These are phyloP conservation scores for Xylaria telfairii DNA, from an alignment of 495 filamentous ascomycete species.

Conservation along the genomic window DNA sequence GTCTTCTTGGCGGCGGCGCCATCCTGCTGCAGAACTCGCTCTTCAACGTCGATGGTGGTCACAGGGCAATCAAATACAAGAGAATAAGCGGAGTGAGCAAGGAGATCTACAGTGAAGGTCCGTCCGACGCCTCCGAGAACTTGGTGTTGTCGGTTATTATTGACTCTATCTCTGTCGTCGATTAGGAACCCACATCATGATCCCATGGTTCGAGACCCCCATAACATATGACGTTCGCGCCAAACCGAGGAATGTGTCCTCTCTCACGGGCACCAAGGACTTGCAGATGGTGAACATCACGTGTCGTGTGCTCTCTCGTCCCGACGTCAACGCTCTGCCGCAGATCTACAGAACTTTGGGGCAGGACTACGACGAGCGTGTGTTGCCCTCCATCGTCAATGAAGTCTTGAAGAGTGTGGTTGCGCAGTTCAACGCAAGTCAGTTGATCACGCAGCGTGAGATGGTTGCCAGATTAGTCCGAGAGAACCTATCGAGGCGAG, in stretches of 20 bases:
- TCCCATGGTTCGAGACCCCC: slow-evolving; percentile 97
- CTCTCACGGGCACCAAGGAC: slow-evolving; percentile 97
- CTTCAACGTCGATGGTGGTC: slow-evolving; percentile 99
- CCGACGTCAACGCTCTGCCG: slow-evolving; percentile 84
- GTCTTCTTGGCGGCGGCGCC: slow-evolving; percentile 68
- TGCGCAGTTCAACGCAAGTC: slow-evolving; percentile 97
- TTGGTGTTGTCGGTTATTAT: slow-evolving; percentile 18
- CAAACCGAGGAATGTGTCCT: slow-evolving; percentile 94
- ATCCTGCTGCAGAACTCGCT: slow-evolving; percentile 80
- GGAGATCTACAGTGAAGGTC: slow-evolving; percentile 97
- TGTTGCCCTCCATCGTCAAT: slow-evolving; percentile 97
- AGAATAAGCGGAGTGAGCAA: slow-evolving; percentile 92
- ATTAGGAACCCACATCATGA: slow-evolving; percentile 86
- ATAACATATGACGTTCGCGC: slow-evolving; percentile 97
- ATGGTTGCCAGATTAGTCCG: slow-evolving; percentile 89
- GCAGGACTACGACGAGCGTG: slow-evolving; percentile 94
- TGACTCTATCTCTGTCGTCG: slow-evolving; percentile 14
- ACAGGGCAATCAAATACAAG: slow-evolving; percentile 98
- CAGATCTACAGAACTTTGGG: slow-evolving; percentile 97
- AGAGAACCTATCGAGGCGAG: slow-evolving; percentile 88
- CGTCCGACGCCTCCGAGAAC: slow-evolving; percentile 27
- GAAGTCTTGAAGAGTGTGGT: slow-evolving; percentile 99
- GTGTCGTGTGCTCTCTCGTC: slow-evolving; percentile 96
- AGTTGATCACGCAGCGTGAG: slow-evolving; percentile 98
- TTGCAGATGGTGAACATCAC: slow-evolving; percentile 99